Evolutionary conservation across 192 early-diverging fungal species (phyloP), one percentile per base, ranked within the genome.

Genomic region (Backusella parvicylindrica): DNA sequence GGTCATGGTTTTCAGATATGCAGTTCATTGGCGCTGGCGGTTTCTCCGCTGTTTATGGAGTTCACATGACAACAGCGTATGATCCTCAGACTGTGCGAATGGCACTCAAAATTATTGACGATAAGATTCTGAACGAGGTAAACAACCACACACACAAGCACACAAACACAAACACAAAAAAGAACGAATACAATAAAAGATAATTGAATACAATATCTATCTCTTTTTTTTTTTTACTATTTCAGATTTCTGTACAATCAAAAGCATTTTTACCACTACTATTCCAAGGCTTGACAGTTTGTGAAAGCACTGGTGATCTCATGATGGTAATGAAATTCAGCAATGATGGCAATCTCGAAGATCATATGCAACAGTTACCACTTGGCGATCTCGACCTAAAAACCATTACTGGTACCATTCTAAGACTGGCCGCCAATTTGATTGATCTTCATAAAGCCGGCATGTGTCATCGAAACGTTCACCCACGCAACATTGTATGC

Each of bases 251-350:
- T 2, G 74, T 75, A 16, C 37, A 74, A 67, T 75, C 73, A n/a
- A 75, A 79, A 64, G 79, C 70, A 30, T 83, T 77, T 68, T 65
- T 70, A 36, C 76, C 66, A 64, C 38, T 75, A 1, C 47, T 78
- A 56, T 83, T 82, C 49, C 72, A 84, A 60, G 83, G 83, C 3
- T 64, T 84, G 7, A 84, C 83, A 67, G 77, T 79, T n/a, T 76
- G 72, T 30, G 80, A 78, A 53, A 78, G 64, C 11, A 80, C 75
- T 0, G 75, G 80, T 2, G 80, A 84, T 32, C 43, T 84, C 15
- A 82, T 84, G 77, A 77, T 84, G 75, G 78, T 84, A 6, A 82
- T 82, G 75, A 79, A 81, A 35, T 78, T 82, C 64, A 77, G 75
- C 21, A 71, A 74, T 7, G 77, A 71, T 65, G 83, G 83, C 0